Percentiles rank a stretch among this genome's conserved stretches.
phyloP scores from a whole-genome alignment of 2,329 filamentous ascomycete species.

The Fusarium protoensiforme region DNA sequence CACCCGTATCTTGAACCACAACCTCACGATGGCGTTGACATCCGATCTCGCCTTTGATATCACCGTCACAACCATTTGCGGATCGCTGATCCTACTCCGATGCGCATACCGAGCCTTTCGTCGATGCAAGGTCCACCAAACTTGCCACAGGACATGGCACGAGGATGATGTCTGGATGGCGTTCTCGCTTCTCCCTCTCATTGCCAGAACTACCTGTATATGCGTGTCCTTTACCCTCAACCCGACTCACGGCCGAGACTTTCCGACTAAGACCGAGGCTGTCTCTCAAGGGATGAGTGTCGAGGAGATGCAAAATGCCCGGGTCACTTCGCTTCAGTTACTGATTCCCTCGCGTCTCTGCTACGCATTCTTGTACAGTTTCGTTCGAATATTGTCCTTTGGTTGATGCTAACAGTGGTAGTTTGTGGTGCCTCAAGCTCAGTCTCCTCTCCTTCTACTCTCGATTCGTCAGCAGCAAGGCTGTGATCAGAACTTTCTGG shows the following conservation, averaged over 20 bases:
- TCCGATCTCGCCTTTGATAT: conserved; percentile 38
- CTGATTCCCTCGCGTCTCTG: conserved; percentile 37
- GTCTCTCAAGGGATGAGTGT: conserved; percentile 8
- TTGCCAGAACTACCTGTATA: conserved; percentile 37
- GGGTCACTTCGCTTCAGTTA: conserved; percentile 32
- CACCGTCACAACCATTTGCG: conserved; percentile 37
- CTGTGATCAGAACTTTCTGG: conserved; percentile 26
- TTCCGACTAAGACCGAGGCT: conserved; percentile 19
- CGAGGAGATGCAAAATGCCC: conserved; percentile 20
- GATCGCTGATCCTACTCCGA: conserved; percentile 38
- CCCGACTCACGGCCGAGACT: conserved; percentile 24
- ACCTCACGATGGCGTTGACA: conserved; percentile 22
- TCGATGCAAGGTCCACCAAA: conserved; percentile 34
- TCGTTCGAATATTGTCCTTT: neutral
- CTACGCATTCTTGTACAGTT: conserved; percentile 39
- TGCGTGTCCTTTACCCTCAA: conserved; percentile 37
- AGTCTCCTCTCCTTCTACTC: conserved; percentile 43
- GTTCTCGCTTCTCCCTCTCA: conserved; percentile 40
- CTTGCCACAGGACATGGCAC: conserved; percentile 44
- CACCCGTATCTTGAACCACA: neutral
- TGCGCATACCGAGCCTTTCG: conserved; percentile 40
- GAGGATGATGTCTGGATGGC: conserved; percentile 44
- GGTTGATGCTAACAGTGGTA: conserved; percentile 7
- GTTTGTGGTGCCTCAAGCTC: conserved; percentile 43
- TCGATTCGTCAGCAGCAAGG: conserved; percentile 40